These are phyloP conservation scores for Papilionanthe hybrid DNA, from an alignment of 116 monocot species.

Conservation along the genomic window DNA sequence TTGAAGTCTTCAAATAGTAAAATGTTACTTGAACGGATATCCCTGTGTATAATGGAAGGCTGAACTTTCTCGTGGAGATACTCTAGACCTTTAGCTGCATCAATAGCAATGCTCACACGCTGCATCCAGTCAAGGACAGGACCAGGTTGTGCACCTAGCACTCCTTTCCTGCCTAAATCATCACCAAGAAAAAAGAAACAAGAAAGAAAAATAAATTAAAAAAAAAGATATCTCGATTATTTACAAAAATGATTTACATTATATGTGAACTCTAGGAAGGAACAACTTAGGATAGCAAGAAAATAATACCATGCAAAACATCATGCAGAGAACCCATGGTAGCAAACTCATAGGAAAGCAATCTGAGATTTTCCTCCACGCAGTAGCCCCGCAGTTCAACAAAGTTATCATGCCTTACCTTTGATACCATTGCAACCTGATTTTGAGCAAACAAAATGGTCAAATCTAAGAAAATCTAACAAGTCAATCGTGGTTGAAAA, in stretches of 20 bases:
- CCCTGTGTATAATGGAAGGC: conserved; percentile 75
- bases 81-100: conserved; percentile 87
- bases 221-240: background rate
- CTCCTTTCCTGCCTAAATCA: conserved; percentile 77
- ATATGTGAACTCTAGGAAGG: background rate
- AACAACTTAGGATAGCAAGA: background rate
- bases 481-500: conserved; percentile 6
- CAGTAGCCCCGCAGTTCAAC: conserved; percentile 85
- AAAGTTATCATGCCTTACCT: conserved; percentile 86
- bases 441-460: conserved; percentile 7
- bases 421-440: conserved; percentile 78
- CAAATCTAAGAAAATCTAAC: conserved; percentile 1
- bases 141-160: conserved; percentile 91
- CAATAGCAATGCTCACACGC: conserved; percentile 84
- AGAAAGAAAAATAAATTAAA: background rate
- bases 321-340: conserved; percentile 97
- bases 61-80: conserved; percentile 95
- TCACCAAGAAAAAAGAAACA: background rate
- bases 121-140: conserved; percentile 94
- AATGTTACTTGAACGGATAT: conserved; percentile 89
- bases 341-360: conserved; percentile 87
- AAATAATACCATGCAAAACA: conserved; percentile 82
- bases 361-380: conserved; percentile 59
- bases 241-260: background rate
- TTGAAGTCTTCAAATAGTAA: conserved; percentile 88